Evolutionary conservation across 2,329 filamentous ascomycete genomes (phyloP), one percentile per base, ranked within the genome.

Genomic region (Beauveria asiatica): DNA sequence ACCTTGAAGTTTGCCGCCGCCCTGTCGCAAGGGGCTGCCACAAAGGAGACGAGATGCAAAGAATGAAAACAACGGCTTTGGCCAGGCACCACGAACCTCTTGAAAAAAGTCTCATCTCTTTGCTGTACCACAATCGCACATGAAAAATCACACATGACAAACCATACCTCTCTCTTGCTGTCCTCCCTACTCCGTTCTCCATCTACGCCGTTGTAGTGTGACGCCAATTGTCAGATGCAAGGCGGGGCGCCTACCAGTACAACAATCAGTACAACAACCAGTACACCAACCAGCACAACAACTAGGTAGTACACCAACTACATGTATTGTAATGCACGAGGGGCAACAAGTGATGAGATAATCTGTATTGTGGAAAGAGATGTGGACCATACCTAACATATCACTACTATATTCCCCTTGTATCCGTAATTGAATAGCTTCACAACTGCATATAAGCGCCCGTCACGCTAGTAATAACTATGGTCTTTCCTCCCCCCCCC

Each of bases 1-100:
- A 13, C 45, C 21, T 52, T 56, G 17, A 19, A 46, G 27, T 44
- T 56, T 56, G 53, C 53, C 53, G 53, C 53, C 53, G 53, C 53
- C 42, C 53, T 56, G 53, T 56, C 19, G 53, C 53, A 45, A 56
- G 41, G 53, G 53, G 53, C 21, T 39, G 10, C n/a, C 49, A 21
- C 19, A 33, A 16, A 41, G 52, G 37, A 44, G 52, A 55, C 39
- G 52, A 45, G n/a, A 55, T 55, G 13, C 5, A 45, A 44, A 30
- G 48, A 42, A 42, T 45, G n/a, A n/a, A 11, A 19, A 25, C 9
- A 10, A n/a, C 46, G 19, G 25, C n/a, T 30, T 23, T 19, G 13
- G 49, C n/a, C 30, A 52, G 30, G 30, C n/a, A 39, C 30, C 30
- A 41, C 23, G 10, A 52, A 42, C n/a, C n/a, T 53, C 19, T n/a